These are phyloP conservation scores for Penicillium sp. DNA, from an alignment of 2,329 filamentous ascomycete species.

Conservation along the genomic window DNA sequence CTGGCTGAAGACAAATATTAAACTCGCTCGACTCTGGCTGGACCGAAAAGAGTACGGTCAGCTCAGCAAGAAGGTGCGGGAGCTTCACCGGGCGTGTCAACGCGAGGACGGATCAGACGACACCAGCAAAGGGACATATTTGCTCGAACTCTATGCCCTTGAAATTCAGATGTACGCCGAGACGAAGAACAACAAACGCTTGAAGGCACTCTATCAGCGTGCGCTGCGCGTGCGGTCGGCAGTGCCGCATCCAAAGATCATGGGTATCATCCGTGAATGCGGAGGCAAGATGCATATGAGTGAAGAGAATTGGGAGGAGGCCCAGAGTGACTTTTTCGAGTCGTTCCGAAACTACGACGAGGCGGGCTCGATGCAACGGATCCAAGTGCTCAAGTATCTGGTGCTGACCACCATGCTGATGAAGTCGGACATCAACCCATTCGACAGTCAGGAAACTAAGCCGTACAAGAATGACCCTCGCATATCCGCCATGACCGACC, in stretches of 20 bases:
- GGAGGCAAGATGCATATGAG: conserved; percentile 99
- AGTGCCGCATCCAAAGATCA: conserved; percentile 96
- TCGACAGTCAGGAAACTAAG: conserved; percentile 98
- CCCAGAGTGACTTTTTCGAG: conserved; percentile 96
- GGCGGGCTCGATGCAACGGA: conserved; percentile 90
- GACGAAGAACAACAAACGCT: conserved; percentile 93
- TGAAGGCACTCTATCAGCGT: conserved; percentile 88
- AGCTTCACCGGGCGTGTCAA: conserved; percentile 87
- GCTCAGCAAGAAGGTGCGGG: conserved; percentile 77
- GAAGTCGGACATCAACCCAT: conserved; percentile 97
- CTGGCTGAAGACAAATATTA: conserved; percentile 98
- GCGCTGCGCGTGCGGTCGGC: conserved; percentile 93
- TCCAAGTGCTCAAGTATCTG: conserved; percentile 95
- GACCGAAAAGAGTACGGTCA: conserved; percentile 84
- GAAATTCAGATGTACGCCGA: conserved; percentile 99
- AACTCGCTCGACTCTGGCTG: conserved; percentile 85
- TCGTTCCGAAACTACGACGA: conserved; percentile 99
- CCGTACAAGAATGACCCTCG: conserved; percentile 94
- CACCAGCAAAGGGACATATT: conserved; percentile 92
- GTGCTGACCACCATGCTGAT: conserved; percentile 97
- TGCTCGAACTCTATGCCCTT: conserved; percentile 89
- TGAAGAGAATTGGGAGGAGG: conserved; percentile 98
- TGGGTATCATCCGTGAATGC: conserved; percentile 98
- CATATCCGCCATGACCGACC: conserved; percentile 93
- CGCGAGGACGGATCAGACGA: conserved; percentile 77